A percentile compares a stretch with the other conserved stretches of the same genome.
Evolutionary conservation across 805 yeast genomes (phyloP).

Genomic region (Hanseniaspora hatyaiensis): DNA sequence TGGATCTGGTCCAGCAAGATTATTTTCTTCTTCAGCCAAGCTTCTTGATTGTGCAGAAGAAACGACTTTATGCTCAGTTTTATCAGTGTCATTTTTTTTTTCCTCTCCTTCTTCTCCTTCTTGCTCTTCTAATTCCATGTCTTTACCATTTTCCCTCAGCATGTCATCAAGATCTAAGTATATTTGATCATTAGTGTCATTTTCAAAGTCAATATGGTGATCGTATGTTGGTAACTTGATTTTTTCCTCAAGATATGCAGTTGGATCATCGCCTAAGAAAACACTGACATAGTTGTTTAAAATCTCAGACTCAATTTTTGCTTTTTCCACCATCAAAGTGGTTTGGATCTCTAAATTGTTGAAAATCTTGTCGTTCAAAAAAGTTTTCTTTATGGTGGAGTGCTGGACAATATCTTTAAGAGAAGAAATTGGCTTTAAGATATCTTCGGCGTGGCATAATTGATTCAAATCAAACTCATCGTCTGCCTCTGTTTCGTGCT

Average conservation of each 20-base stretch:
- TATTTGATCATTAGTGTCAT: constrained; percentile 8
- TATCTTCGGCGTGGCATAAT: constrained; percentile 42
- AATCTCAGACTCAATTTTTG: constrained; percentile 64
- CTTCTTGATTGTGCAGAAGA: constrained; percentile 22
- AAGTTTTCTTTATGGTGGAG: constrained; percentile 57
- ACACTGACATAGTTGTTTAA: constrained; percentile 62
- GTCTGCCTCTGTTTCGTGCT: constrained; percentile 28
- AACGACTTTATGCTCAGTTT: constrained; percentile 2
- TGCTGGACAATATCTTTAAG: constrained; percentile 70
- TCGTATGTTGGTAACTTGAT: constrained; percentile 60
- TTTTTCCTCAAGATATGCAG: constrained; percentile 48
- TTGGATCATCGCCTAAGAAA: constrained; percentile 79
- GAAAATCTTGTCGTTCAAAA: constrained; percentile 40
- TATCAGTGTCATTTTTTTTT: constrained; percentile 12
- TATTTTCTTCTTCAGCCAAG: constrained; percentile 18
- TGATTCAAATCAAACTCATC: constrained; percentile 37
- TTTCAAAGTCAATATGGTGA: constrained; percentile 37
- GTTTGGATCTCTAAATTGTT: constrained; percentile 57
- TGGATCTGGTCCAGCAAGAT: too few species aligned
- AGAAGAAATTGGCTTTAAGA: constrained; percentile 66
- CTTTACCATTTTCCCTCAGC: constrained; percentile 22
- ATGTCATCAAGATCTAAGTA: constrained; percentile 12
- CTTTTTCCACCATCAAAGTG: constrained; percentile 66
- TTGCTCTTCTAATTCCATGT: constrained; percentile 9
- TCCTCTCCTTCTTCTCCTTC: constrained; percentile 18